phyloP scores from a whole-genome alignment of 208 protist species.

The Balamuthia mandrillaris region DNA sequence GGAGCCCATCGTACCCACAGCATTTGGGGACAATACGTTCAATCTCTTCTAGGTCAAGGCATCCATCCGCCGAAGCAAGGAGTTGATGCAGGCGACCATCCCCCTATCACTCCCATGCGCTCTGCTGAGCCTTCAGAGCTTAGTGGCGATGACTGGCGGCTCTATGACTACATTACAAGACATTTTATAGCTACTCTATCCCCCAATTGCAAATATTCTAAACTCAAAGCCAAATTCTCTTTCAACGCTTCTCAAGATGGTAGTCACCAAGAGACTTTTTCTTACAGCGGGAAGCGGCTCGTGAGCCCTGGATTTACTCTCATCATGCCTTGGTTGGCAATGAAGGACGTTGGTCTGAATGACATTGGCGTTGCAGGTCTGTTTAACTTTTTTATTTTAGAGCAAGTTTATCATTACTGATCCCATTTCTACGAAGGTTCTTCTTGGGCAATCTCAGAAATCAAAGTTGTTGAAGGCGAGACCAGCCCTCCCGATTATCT shows the following conservation, averaged over 20 bases:
- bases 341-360: conserved; percentile 78
- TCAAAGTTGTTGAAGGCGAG: conserved; percentile 12
- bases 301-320: conserved; percentile 74
- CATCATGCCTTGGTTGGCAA: conserved; percentile 75
- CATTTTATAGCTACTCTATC: conserved; percentile 68
- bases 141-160: background rate
- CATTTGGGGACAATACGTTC: background rate
- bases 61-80: background rate
- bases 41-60: conserved; percentile 17
- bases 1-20: background rate
- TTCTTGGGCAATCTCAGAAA: background rate
- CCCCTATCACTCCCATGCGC: conserved; percentile 68
- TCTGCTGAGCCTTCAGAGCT: background rate
- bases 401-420: background rate
- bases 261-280: conserved; percentile 40
- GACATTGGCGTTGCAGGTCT: conserved; percentile 63
- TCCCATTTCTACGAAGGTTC: background rate
- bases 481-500: conserved; percentile 61
- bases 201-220: conserved; percentile 3
- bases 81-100: conserved; percentile 69
- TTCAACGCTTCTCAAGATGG: too few species aligned
- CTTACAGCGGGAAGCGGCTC: background rate
- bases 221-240: conserved; percentile 5
- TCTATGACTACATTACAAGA: conserved; percentile 66
- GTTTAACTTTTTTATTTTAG: background rate